phyloP scores from a whole-genome alignment of 1,139 yeast genomes.

The Hyphopichia buzzinii region DNA sequence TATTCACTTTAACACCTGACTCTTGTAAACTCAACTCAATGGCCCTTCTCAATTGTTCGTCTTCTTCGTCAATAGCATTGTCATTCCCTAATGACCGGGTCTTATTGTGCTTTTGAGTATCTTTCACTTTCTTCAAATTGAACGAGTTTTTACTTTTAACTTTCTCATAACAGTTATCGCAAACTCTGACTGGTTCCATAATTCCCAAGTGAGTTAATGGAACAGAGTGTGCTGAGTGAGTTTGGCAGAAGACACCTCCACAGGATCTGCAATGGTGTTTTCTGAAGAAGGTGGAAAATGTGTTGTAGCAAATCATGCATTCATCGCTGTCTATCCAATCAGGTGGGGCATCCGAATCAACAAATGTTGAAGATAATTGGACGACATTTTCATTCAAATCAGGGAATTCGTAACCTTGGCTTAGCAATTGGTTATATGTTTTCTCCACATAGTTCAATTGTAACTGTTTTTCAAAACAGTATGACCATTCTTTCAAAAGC shows the following conservation, averaged over 20 bases:
- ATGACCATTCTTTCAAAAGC: constrained; percentile 74
- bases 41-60: constrained; percentile 76
- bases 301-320: constrained; percentile 88
- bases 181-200: constrained; percentile 84
- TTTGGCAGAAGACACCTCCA: constrained; percentile 91
- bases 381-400: constrained; percentile 30
- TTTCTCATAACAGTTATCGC: constrained; percentile 82
- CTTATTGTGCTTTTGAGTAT: neutral
- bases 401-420: constrained; percentile 72
- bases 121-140: constrained; percentile 7
- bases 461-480: constrained; percentile 67
- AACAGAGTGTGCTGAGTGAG: constrained; percentile 68
- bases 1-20: constrained; percentile 20
- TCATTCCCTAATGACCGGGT: neutral
- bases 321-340: constrained; percentile 97
- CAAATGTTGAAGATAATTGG: constrained; percentile 47
- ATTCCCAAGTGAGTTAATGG: constrained; percentile 86
- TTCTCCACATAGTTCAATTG: constrained; percentile 66
- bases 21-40: constrained; percentile 76
- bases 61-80: constrained; percentile 48
- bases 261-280: constrained; percentile 97
- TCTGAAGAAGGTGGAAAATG: constrained; percentile 79
- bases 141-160: constrained; percentile 31
- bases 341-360: constrained; percentile 92
- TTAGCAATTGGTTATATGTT: constrained; percentile 56